Evolutionary conservation across 306 rosid species (phyloP), one percentile per base, ranked within the genome.

Genomic region (Rubus idaeus): DNA sequence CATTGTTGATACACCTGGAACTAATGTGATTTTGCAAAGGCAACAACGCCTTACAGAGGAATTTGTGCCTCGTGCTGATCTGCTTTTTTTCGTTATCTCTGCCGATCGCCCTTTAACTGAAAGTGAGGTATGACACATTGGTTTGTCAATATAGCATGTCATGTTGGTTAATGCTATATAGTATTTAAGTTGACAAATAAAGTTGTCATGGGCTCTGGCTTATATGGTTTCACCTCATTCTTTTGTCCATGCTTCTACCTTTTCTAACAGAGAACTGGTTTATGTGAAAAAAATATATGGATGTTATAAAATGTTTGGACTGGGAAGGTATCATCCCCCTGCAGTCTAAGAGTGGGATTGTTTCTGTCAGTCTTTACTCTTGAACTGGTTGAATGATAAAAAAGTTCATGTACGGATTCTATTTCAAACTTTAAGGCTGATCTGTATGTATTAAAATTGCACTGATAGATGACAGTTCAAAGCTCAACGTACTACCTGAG

Each of bases 61-160:
- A 87, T 95, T 95, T 81, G 96, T 95, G 75, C 98, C 97, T 63
- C 97, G 98, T 74, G 97, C 98, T 46, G 98, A 95, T 85, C 87
- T 95, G 82, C 93, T 95, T 84, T 92, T 95, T 76, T 95, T 95
- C 86, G 93, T 95, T 50, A 86, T 95, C 65, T 95, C 98, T 79
- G 98, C 98, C 5, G 98, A 92, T 84, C 97, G 97, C 67, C 97
- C 98, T 12, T 83, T 95, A 77, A 92, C 98, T 55, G 97, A 93
- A 86, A 95, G 98, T 75, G 98, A 95, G 97, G 98, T 92, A 90
- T 80, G 81, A 71, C 20, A 5, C 4, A 21, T 50, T 47, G 4
- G 14, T 72, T 77, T 40, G 13, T 76, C 73, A 75, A 75, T 73
- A 26, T 62, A n/a, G 70, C 44, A 47, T 75, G 23, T 7, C 65